Evolutionary conservation across 2,329 filamentous ascomycete genomes (phyloP), one percentile per base, ranked within the genome.

Genomic region (Aspergillus ibericus): DNA sequence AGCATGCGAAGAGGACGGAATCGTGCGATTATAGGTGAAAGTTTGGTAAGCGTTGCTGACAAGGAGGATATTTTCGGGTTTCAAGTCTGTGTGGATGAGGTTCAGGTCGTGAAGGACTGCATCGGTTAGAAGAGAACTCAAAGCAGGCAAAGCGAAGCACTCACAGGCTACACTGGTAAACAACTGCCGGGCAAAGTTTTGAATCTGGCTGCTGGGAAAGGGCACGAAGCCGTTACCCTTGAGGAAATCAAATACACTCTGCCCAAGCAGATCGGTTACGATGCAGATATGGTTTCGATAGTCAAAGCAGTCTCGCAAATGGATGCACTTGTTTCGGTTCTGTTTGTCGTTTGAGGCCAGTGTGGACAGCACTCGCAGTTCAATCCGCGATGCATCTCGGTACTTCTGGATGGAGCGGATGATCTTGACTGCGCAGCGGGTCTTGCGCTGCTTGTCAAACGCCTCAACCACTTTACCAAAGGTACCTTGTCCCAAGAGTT

Each of bases 401-500:
- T 99, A 99, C 75, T 99, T 99, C 72, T 96, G 95, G 12, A 99
- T 95, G 1, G 95, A 97, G 66, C 95, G 89, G 65, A 99, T 98
- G 75, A 99, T 96, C 77, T 99, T 99, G 76, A 99, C 92, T 34
- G 95, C 95, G 66, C 96, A 96, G 73, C 93, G 91, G 66, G 83
- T 84, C 60, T 88, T 88, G 63, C 87, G 88, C 68, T 85, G 85
- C 60, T 86, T 86, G 73, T 99, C 95, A 67, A 86, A 88, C 53
- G 95, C 95, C 75, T 97, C 90, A 16, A 99, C 95, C 15, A 99
- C 95, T 76, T 99, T 99, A 71, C 95, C 95, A 73, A 99, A 99
- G 0, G 95, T 99, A 63, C 95, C 95, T 78, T 99, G 95, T 20
- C 95, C 95, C 12, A 99, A 88, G 27, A 98, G 83, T 67, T 92